Evolutionary conservation across 2,329 filamentous ascomycete species (phyloP), one percentile per base, ranked within the genome.

Genomic region (Pseudogymnoascus verrucosus): DNA sequence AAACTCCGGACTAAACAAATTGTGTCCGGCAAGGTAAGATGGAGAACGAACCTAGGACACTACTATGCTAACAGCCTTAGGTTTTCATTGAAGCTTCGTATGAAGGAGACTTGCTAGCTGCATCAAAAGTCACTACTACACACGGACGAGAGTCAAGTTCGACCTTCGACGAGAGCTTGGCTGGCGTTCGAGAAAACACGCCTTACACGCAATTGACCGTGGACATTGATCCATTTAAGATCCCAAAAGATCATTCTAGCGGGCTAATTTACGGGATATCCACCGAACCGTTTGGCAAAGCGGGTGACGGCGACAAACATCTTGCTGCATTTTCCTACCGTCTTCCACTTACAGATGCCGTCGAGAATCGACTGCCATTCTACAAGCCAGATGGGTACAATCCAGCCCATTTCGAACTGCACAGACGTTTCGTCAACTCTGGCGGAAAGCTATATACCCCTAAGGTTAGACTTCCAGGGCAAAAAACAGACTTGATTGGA

Each of bases 311-410:
- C 6, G 69, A 70, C 54, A 12, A 63, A 40, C 65, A 67, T 47
- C 65, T 69, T 19, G 65, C 67, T 42, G 64, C 68, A 3, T 70
- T 63, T 60, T 70, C 69, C 8, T 70, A 67, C 60, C 65, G 68
- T 6, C 62, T 69, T 14, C 65, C 65, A 8, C 23, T 69, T 11
- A 69, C 68, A 14, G 67, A 69, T 21, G 63, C 65, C 31, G 62
- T 63, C 8, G 61, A 54, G 8, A 67, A 67, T 64, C 47, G 63
- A 10, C 28, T 66, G 12, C 65, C 63, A 4, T 64, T 70, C 39
- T 63, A 54, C 8, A 59, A 69, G 47, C 68, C 68, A 4, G 65
- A 65, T n/a, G 65, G 64, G 4, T 70, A 69, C 39, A 63, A 69
- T 37, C 67, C 64, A n/a, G 37, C 40, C 3, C 64, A 68, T 12